Base-by-base conservation (phyloP, 768 basidiomycete genomes). In the Cyathus striatus region DNA sequence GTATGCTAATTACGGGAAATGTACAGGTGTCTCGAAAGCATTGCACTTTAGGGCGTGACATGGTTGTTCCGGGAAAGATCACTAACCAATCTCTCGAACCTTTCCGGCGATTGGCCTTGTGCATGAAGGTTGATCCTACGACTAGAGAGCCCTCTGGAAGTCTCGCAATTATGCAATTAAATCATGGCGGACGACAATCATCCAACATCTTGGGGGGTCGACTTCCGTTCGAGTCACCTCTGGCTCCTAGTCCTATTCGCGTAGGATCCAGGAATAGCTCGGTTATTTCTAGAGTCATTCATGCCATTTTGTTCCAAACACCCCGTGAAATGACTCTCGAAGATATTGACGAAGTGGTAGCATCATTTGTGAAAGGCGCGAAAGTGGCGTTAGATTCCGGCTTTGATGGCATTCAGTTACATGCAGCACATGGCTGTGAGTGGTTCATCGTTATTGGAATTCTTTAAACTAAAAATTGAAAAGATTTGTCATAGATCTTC, bases 1-100 rank as follows among this genome's bases (percentile, higher is more conserved):
- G 90, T 0, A 89, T 96, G 73, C 65, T 95, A 36, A 59, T 94
- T 22, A 90, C 93, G 0, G 94, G 94, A 3, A 93, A 93, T 49
- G 74, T 90, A 3, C 85, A 87, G 53, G 78, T 93, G 21, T 72
- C 73, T 21, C 46, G 47, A 0, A 59, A 68, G 1, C 90, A 92
- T 55, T 67, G 91, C 2, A 65, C 78, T 3, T 65, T 92, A 20
- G 89, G 86, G 14, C 75, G 84, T 25, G 90, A 91, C 54, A 64
- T 88, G 6, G 60, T 79, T n/a, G 49, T 86, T 2, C 86, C 86
- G 0, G 50, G 54, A 7, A 49, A 47, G 0, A 42, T 81, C 40
- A 63, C 66, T 2, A 57, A 70, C 10, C 64, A 69, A 10, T 65
- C 68, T 0, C 42, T 84, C 6, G 54, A 54, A 1, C 75, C 81